These are phyloP conservation scores for Pichia sp. DNA, from an alignment of 1,139 yeast genomes.

Conservation along the genomic window DNA sequence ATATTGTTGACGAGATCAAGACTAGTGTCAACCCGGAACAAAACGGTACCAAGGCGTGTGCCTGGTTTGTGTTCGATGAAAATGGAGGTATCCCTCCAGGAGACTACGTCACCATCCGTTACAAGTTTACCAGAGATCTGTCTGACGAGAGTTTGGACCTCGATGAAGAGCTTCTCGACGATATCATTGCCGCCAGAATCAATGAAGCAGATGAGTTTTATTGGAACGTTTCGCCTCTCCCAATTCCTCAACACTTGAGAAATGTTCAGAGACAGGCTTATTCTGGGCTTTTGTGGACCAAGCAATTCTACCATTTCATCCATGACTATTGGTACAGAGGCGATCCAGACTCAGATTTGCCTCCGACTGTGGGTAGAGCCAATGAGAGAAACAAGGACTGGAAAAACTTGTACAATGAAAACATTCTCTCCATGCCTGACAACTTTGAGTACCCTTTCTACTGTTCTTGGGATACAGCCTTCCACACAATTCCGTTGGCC, in stretches of 20 bases:
- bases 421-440: conserved; percentile 86
- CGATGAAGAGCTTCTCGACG: conserved; percentile 76
- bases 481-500: conserved; percentile 91
- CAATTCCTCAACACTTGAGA: conserved; percentile 77
- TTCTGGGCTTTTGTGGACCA: conserved; percentile 92
- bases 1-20: conserved; percentile 56
- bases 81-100: conserved; percentile 80
- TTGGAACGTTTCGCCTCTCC: conserved; percentile 85
- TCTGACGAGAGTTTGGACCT: conserved; percentile 45
- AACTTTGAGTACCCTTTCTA: conserved; percentile 97
- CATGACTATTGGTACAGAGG: conserved; percentile 88
- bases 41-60: conserved; percentile 72
- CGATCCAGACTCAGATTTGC: conserved; percentile 68
- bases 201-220: conserved; percentile 93
- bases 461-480: conserved; percentile 98
- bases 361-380: conserved; percentile 78
- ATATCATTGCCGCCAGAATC: conserved; percentile 67
- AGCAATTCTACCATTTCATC: conserved; percentile 86
- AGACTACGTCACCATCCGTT: conserved; percentile 83
- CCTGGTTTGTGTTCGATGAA: conserved; percentile 75
- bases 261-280: conserved; percentile 91
- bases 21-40: conserved; percentile 65
- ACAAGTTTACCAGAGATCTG: conserved; percentile 46
- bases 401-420: conserved; percentile 88
- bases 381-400: conserved; percentile 83